A percentile compares a stretch with the other conserved stretches of the same genome.
Conservation (phyloP, 2,329 filamentous ascomycete species). For the Biscogniauxia sp. region DNA sequence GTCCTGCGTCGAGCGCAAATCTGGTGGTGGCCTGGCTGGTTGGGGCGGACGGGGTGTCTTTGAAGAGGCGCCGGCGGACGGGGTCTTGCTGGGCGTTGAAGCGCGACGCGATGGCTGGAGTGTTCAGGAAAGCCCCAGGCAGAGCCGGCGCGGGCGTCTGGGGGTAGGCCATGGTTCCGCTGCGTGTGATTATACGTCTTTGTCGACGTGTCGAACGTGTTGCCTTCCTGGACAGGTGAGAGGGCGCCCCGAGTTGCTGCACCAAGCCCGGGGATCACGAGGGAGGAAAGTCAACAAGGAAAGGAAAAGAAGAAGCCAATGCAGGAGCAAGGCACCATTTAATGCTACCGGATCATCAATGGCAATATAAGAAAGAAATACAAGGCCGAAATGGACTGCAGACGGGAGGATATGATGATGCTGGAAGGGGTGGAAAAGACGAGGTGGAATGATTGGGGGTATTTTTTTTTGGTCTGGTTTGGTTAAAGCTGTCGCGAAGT, state of each 20-base stretch:
- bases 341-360: constrained; percentile 33
- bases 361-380: constrained; percentile 16
- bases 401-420: not conserved
- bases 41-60: constrained; percentile 18
- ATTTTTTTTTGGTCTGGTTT: too few species aligned
- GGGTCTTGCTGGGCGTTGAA: constrained; percentile 44
- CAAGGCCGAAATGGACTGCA: not conserved
- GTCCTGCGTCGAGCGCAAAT: constrained; percentile 16
- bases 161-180: constrained; percentile 50
- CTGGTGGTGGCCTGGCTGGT: constrained; percentile 15
- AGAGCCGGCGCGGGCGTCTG: constrained; percentile 67
- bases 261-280: constrained; percentile 9
- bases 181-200: constrained; percentile 6
- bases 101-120: constrained; percentile 60
- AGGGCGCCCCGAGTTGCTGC: not conserved
- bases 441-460: not conserved
- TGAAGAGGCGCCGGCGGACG: constrained; percentile 52
- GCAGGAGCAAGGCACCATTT: constrained; percentile 25
- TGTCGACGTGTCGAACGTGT: not conserved
- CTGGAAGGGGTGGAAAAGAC: not conserved
- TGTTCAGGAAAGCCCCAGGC: constrained; percentile 74
- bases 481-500: not conserved
- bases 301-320: constrained; percentile 21
- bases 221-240: not conserved
- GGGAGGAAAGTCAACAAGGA: constrained; percentile 15